A percentile compares a stretch with the other conserved stretches of the same genome.
Conservation (phyloP, 495 filamentous ascomycete genomes). For the Pyronema domesticum region DNA sequence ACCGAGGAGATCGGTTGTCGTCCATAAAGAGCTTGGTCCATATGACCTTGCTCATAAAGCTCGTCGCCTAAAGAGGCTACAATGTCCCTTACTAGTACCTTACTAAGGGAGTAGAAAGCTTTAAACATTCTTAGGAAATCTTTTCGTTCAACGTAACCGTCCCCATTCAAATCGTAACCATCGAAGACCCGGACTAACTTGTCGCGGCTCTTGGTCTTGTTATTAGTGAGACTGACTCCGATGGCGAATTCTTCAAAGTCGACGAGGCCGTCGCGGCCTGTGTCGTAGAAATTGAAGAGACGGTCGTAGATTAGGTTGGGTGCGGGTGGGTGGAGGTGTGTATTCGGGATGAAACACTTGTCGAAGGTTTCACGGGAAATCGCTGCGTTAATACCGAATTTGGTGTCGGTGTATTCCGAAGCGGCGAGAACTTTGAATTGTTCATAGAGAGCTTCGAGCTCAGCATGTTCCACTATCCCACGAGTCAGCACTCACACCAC, state of each 20-base stretch:
- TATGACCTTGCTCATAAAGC: slow-evolving; percentile 49
- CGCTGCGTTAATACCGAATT: slow-evolving; percentile 54
- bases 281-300: slow-evolving; percentile 92
- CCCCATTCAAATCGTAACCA: slow-evolving; percentile 78
- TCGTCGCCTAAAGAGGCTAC: slow-evolving; percentile 68
- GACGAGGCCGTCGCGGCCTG: slow-evolving; percentile 70
- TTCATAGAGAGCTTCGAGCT: slow-evolving; percentile 86
- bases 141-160: slow-evolving; percentile 70
- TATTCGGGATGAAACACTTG: slow-evolving; percentile 68
- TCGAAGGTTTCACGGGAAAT: slow-evolving; percentile 87
- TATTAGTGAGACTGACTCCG: slow-evolving; percentile 64
- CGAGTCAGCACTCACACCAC: neutral
- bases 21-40: slow-evolving; percentile 53
- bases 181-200: slow-evolving; percentile 60
- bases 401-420: slow-evolving; percentile 68
- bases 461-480: slow-evolving; percentile 44
- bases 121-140: slow-evolving; percentile 87
- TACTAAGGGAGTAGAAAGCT: slow-evolving; percentile 71
- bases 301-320: slow-evolving; percentile 88
- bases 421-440: slow-evolving; percentile 88
- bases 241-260: slow-evolving; percentile 85
- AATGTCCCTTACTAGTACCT: slow-evolving; percentile 69
- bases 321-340: slow-evolving; percentile 51
- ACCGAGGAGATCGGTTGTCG: slow-evolving; percentile 62
- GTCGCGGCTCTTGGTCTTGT: slow-evolving; percentile 41